Base-by-base conservation (phyloP, 2,329 filamentous ascomycete genomes). In the Chaetoscypha palmicola region DNA sequence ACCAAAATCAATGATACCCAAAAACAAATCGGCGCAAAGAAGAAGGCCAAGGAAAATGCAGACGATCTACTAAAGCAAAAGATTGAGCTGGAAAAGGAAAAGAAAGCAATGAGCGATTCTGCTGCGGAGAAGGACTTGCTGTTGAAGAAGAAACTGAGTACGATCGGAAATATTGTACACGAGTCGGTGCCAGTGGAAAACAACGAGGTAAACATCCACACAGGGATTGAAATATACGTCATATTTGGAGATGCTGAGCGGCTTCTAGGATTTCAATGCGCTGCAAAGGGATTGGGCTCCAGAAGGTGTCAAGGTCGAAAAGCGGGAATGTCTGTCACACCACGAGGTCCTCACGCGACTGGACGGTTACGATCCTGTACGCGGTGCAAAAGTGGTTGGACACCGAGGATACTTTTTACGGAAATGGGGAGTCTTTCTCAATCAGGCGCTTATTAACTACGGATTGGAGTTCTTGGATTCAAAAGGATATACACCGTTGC, bases 371-470 rank as follows among this genome's bases (percentile, higher is more conserved):
- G 92, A 97, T 63, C 85, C 88, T 1, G 88, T 95, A 61, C 83
- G 92, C 53, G 89, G 89, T 54, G 86, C 89, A 52, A 97, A 97
- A 73, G 78, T 97, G 51, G 90, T 94, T 34, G 91, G 92, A 41
- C 91, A 97, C 67, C 77, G 91, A 57, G 91, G 91, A 30, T 97
- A 97, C 70, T 96, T 91, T 68, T 68, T 97, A 59, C 88, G 81
- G 46, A 83, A 83, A 49, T 94, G 90, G 72, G 92, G 91, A 48
- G 80, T 96, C 30, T 90, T 91, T 64, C 72, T 95, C 52, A 95
- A 95, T 68, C 83, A 92, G 63, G 92, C 92, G 1, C 75, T 98
- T 40, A 82, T 96, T 66, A 95, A 95, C 69, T 98, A 97, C 63
- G 91, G 90, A 41, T 73, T 96, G 37, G 84, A 94, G 60, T 97